Conservation (phyloP, 1,284 basidiomycete species). For the Hymenochaete sp. region DNA sequence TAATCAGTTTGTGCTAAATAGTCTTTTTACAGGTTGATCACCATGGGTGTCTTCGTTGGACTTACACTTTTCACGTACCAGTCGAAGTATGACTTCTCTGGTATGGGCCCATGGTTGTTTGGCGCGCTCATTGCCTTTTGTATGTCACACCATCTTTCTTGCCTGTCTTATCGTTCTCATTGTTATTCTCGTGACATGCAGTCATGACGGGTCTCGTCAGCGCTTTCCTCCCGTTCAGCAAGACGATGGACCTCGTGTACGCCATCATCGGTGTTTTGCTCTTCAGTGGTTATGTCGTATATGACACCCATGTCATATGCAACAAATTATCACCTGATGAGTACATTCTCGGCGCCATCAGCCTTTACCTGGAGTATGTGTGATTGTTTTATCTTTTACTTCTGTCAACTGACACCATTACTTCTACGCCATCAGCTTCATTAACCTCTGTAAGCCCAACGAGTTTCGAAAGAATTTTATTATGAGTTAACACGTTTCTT, state of each 20-base stretch:
- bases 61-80: conserved; percentile 82
- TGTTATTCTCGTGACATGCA: conserved; percentile 23
- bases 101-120: conserved; percentile 79
- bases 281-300: conserved; percentile 80
- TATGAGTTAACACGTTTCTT: conserved; percentile 5
- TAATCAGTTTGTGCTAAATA: conserved; percentile 11
- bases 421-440: conserved; percentile 36
- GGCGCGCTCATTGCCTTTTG: conserved; percentile 64
- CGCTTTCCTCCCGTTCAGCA: conserved; percentile 72
- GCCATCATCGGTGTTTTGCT: conserved; percentile 72
- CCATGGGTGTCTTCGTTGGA: conserved; percentile 79
- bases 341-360: conserved; percentile 79
- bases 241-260: conserved; percentile 68
- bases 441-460: conserved; percentile 60
- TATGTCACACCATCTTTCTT: conserved; percentile 28
- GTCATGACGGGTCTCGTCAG: conserved; percentile 72
- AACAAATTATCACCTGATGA: conserved; percentile 78
- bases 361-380: conserved; percentile 77
- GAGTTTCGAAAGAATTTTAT: background rate
- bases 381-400: conserved; percentile 2
- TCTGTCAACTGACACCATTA: conserved; percentile 8
- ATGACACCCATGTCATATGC: conserved; percentile 82
- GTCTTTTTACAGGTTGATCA: conserved; percentile 53
- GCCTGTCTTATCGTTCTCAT: conserved; percentile 12
- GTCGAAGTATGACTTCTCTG: conserved; percentile 84